phyloP scores from a whole-genome alignment of 805 yeast genomes.

The Priceomyces castillae region DNA sequence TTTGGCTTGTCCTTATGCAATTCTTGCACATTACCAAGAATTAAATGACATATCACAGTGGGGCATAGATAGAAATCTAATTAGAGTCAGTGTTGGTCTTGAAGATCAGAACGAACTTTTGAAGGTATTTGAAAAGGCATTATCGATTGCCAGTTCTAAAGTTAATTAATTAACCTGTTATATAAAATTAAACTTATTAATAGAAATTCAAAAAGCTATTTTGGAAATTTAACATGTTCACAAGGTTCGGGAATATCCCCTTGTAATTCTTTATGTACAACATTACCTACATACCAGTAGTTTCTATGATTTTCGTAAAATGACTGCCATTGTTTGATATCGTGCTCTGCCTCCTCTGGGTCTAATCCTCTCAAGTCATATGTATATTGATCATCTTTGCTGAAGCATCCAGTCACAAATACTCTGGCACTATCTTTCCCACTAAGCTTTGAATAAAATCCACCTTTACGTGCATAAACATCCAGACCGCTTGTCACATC shows the following conservation, averaged over 20 bases:
- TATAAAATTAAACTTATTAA: background rate
- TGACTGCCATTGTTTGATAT: constrained; percentile 50
- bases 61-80: constrained; percentile 77
- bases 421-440: constrained; percentile 71
- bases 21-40: constrained; percentile 81
- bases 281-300: constrained; percentile 65
- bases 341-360: constrained; percentile 32
- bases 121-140: constrained; percentile 48
- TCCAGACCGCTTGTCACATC: constrained; percentile 55
- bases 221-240: constrained; percentile 25
- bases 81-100: constrained; percentile 81
- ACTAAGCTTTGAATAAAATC: constrained; percentile 53
- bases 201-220: background rate
- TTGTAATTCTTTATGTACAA: constrained; percentile 40
- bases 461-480: constrained; percentile 56
- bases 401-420: constrained; percentile 68
- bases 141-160: constrained; percentile 28
- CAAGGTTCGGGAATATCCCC: constrained; percentile 57
- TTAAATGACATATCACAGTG: constrained; percentile 74
- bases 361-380: constrained; percentile 65
- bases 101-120: constrained; percentile 66
- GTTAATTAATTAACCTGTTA: background rate
- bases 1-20: constrained; percentile 86
- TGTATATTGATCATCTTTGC: constrained; percentile 52
- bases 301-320: constrained; percentile 44